A percentile compares a stretch with the other conserved stretches of the same genome.
phyloP scores from a whole-genome alignment of 306 rosid genomes.

The Begonia loranthoides region DNA sequence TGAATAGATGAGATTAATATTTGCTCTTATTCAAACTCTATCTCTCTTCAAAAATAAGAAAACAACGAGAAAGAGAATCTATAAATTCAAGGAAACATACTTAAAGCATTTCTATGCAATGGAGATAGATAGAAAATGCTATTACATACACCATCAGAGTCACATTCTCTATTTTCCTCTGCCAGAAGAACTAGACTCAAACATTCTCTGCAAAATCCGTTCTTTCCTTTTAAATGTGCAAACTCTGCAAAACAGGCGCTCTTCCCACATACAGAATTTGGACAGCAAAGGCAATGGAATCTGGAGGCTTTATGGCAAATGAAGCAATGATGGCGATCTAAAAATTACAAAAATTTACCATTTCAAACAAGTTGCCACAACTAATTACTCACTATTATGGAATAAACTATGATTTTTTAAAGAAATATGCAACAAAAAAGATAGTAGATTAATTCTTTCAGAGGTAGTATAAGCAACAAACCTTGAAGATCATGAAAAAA shows the following conservation, averaged over 20 bases:
- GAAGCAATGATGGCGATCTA: constrained; percentile 54
- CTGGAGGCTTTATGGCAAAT: constrained; percentile 22
- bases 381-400: too few relatives aligned
- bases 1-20: background rate
- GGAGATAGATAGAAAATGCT: too few relatives aligned
- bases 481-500: background rate
- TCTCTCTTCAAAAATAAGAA: background rate
- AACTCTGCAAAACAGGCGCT: constrained; percentile 28
- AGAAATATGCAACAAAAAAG: too few relatives aligned
- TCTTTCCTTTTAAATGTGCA: constrained; percentile 15
- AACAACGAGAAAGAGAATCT: background rate
- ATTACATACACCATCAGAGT: constrained; percentile 43
- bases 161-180: constrained; percentile 32
- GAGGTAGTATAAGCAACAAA: too few relatives aligned
- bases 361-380: background rate
- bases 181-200: constrained; percentile 30
- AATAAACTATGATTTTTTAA: too few relatives aligned
- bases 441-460: too few relatives aligned
- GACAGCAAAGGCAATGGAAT: constrained; percentile 51
- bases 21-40: background rate
- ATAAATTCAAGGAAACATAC: constrained; percentile 1
- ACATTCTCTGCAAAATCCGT: constrained; percentile 50
- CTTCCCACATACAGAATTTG: constrained; percentile 30
- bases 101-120: background rate
- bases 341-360: constrained; percentile 4